Evolutionary conservation across 306 rosid species (phyloP).

Genomic region (Dryas drummondii): DNA sequence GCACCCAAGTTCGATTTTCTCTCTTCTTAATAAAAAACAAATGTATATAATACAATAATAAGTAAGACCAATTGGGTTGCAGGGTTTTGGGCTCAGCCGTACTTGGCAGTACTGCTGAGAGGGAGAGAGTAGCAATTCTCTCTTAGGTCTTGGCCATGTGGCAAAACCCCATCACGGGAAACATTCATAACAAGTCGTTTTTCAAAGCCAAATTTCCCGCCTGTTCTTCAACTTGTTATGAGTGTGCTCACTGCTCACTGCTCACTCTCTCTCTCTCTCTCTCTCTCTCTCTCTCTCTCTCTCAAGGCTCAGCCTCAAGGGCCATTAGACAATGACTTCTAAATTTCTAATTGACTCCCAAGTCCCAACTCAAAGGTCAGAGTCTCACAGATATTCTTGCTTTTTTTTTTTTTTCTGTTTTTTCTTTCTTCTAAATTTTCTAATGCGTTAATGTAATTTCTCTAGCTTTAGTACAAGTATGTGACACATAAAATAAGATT

Average conservation of each 20-base stretch:
- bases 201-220: slow-evolving; percentile 37
- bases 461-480: neutral
- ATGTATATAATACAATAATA: no score
- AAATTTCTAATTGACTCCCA: neutral
- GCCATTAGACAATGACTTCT: neutral
- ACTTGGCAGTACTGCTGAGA: no score
- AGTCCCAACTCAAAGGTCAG: neutral
- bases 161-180: slow-evolving; percentile 12
- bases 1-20: no score
- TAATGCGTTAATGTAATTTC: neutral
- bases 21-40: no score
- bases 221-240: neutral
- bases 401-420: neutral
- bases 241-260: no score
- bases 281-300: neutral
- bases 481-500: slow-evolving; percentile 4
- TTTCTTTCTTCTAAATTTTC: neutral
- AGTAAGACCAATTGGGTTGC: no score
- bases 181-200: neutral
- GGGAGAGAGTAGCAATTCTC: no score
- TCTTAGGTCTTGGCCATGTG: neutral
- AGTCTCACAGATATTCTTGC: no score
- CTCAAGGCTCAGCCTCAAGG: neutral
- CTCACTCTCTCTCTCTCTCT: no score
- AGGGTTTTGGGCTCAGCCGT: no score